These are phyloP conservation scores for Globisporangium spinosum DNA, from an alignment of 352 stramenopile genomes.

Conservation along the genomic window DNA sequence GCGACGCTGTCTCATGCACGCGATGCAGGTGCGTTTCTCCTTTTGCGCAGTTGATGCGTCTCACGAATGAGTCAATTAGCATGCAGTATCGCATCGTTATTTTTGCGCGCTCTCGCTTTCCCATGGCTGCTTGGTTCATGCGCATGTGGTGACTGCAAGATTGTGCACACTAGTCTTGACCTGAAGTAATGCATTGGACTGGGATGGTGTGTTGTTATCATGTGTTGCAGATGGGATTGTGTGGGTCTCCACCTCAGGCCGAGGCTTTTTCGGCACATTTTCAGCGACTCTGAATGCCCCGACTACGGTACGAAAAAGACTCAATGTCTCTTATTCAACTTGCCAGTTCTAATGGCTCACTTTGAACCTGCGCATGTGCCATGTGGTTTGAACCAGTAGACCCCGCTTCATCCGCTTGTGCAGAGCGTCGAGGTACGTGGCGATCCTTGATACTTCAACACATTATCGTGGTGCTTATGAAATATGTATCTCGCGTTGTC, in stretches of 20 bases:
- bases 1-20: constrained; percentile 22
- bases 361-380: too few species aligned
- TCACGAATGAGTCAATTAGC: neutral
- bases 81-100: neutral
- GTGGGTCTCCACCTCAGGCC: constrained; percentile 20
- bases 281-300: constrained; percentile 15
- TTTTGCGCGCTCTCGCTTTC: neutral
- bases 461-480: neutral
- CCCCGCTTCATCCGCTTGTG: constrained; percentile 28
- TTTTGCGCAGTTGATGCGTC: neutral
- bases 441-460: neutral
- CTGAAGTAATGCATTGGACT: neutral
- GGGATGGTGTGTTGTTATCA: neutral
- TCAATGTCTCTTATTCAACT: too few species aligned
- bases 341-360: neutral
- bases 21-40: constrained; percentile 16
- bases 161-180: neutral
- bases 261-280: constrained; percentile 29
- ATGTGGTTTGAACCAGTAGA: neutral
- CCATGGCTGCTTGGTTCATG: neutral
- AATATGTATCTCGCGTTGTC: neutral
- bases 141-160: neutral
- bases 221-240: constrained; percentile 22
- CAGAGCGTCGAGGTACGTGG: constrained; percentile 33
- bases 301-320: constrained; percentile 16